Evolutionary conservation across 2,329 filamentous ascomycete genomes (phyloP), one percentile per base, ranked within the genome.

Genomic region (Scedosporium minutisporum): DNA sequence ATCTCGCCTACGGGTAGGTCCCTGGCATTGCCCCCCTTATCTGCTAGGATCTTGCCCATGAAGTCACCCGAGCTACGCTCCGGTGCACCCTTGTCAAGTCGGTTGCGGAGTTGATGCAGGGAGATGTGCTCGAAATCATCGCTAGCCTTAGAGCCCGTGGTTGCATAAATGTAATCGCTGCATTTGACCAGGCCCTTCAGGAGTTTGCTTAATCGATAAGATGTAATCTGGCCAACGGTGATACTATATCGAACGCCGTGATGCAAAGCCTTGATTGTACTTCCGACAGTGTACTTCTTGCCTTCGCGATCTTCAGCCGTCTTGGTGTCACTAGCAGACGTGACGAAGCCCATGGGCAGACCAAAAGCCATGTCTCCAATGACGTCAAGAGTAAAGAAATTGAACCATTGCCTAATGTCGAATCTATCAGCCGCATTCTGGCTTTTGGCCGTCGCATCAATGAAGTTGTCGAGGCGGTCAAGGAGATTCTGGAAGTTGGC

Each of bases 41-140:
- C 73, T 9, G 78, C 79, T 79, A 86, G 82, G 4, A 86, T 69
- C 0, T 76, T 75, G 61, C 79, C 74, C 73, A 86, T 85, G 71
- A 86, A 85, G 66, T 86, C 83, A 55, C 6, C 82, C 78, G 0
- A 85, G 74, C 64, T 80, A 80, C 69, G 86, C 82, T 25, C 82
- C 82, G 0, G 71, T 72, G 23, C 76, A 68, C 14, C 41, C n/a
- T n/a, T 41, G 57, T 23, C 10, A 3, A 58, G 23, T n/a, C 57
- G 57, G 27, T 21, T 33, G 5, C 80, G 6, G 77, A 80, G 21
- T 76, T 80, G 18, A 82, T 73, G 0, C 80, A 81, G 0, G 80
- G 21, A 57, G 7, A 58, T 4, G 27, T 38, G 4, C 7, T 16
- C 21, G 18, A 41, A 58, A 21, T 58, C n/a, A 2, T 14, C 29